Evolutionary conservation across 148 eudicot genomes (phyloP), one percentile per base, ranked within the genome.

Genomic region (Persicaria tinctoria): DNA sequence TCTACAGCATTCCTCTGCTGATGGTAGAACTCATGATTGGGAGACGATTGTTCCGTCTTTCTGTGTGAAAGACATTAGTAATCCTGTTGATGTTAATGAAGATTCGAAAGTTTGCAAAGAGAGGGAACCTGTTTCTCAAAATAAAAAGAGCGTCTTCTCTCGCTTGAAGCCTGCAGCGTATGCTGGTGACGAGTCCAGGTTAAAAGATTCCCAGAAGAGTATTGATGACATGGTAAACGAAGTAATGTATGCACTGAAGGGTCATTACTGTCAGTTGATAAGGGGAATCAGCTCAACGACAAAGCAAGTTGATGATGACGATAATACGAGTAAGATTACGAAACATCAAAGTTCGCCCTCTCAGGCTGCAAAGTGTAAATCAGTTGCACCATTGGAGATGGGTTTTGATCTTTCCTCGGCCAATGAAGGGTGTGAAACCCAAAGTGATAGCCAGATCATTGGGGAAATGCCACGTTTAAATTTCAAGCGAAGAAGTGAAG

Each of bases 401-500:
- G 68, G 48, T 51, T 47, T 75, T 50, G 56, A 63, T 75, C 8
- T 44, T 41, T 32, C 70, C 47, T 12, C 70, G 44, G 2, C 46
- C 48, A 66, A 41, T 44, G 5, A 13, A 41, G 70, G 23, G 16
- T 41, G 23, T 60, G 54, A 47, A 47, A 49, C 56, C 3, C 45
- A 17, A 18, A 41, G 45, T 23, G 45, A 7, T 46, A 23, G 46
- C 16, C 47, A 46, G 51, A 11, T 60, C 46, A 23, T 7, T 45
- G 23, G 46, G 56, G 71, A 62, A n/a, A 45, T 47, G 14, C 46
- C 14, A 8, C 8, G 9, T 17, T 23, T 62, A 63, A 75, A 46
- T 49, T 63, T 75, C 45, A 75, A 75, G 77, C 70, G 57, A 1
- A 68, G 71, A 50, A 75, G 70, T 75, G 77, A 75, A 63, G 70